These are phyloP conservation scores for Psophocarpus tetragonolobus DNA, from an alignment of 306 rosid genomes.

Conservation along the genomic window DNA sequence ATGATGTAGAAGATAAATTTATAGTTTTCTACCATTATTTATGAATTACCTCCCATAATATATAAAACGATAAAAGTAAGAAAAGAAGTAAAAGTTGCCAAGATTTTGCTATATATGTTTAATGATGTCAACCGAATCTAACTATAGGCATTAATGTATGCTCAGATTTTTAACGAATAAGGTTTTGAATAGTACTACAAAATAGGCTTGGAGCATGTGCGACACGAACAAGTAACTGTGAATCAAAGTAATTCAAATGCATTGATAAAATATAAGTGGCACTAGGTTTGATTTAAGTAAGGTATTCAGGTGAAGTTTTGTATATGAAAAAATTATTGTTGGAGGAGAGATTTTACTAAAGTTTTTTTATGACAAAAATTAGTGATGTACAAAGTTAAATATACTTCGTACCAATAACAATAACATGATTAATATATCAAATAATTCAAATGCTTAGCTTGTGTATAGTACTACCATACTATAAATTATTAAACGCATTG, in stretches of 20 bases:
- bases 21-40: not conserved
- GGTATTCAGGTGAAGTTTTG: no score
- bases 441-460: not conserved
- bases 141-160: not conserved
- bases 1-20: not conserved
- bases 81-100: not conserved
- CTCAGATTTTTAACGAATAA: not conserved
- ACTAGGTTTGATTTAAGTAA: no score
- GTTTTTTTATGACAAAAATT: no score
- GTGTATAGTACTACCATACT: not conserved
- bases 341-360: no score
- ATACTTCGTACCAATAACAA: no score
- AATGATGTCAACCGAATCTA: not conserved
- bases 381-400: no score
- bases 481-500: not conserved
- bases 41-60: not conserved
- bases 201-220: slow-evolving; percentile 7
- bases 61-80: no score
- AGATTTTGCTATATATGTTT: not conserved
- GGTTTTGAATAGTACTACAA: not conserved
- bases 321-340: no score
- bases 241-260: not conserved
- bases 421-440: no score
- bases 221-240: not conserved
- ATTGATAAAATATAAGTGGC: no score